Base-by-base conservation (phyloP, 169 alveolate species). In the Eimeria mitis region DNA sequence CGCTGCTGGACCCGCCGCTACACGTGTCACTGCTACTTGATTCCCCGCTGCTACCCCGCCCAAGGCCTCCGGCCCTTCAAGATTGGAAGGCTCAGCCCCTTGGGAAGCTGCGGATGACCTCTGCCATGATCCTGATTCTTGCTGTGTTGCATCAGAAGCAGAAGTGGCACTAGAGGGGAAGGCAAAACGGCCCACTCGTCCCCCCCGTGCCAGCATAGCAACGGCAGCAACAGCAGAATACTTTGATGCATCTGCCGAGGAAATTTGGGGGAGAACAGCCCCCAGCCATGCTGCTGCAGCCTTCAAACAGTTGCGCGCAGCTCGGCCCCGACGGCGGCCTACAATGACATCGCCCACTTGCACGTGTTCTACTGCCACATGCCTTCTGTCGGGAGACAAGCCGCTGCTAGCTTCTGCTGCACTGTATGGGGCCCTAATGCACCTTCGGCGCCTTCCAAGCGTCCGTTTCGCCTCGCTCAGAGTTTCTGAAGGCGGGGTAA, bases 281-380 rank as follows among this genome's bases (percentile, higher is more conserved):
- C 79, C 91, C 5, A 84, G 78, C 91, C 91, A 84, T 1, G 91
- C 91, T 47, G 91, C 79, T 61, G 91, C 70, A 19, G 91, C 91
- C 91, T 61, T 59, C 8, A 84, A 61, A 84, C 91, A 84, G 79
- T 11, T 59, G 52, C 91, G 91, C 13, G 79, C 91, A 47, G 91
- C 91, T 11, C 91, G 91, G 63, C 91, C 91, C 40, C 91, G 76
- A 25, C 75, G 59, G 59, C 91, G 75, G 56, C 91, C 91, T 8
- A 61, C n/a, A 40, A 61, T 70, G 7, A 37, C 37, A 47, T 42
- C 37, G 78, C 59, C 8, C 28, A 23, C 40, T 44, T 61, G 63
- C 78, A 56, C 44, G 37, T 59, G 61, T 47, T 40, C 40, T 23
- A 49, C 52, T 21, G 56, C 78, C n/a, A n/a, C 61, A 14, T 28